Evolutionary conservation across 2,329 filamentous ascomycete genomes (phyloP).

Genomic region (Tolypocladium pustulatum): DNA sequence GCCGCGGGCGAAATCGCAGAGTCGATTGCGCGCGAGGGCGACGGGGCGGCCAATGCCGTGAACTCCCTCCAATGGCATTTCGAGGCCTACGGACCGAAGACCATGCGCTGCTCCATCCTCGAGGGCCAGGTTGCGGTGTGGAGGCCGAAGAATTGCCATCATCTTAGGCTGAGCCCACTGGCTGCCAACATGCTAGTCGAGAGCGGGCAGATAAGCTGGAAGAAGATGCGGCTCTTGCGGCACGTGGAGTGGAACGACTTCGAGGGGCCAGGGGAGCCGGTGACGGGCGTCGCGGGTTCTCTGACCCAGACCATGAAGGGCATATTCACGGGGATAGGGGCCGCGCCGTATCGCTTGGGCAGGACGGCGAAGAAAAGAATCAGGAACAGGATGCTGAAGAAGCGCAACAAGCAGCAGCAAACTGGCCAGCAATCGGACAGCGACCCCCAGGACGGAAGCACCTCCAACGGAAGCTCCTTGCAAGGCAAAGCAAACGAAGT

Average conservation of each 20-base stretch:
- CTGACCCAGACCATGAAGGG: constrained; percentile 47
- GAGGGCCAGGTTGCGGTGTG: constrained; percentile 54
- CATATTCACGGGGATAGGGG: constrained; percentile 51
- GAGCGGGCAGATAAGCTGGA: constrained; percentile 51
- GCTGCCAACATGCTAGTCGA: constrained; percentile 56
- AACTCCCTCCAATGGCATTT: constrained; percentile 54
- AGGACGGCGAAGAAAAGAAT: constrained; percentile 43
- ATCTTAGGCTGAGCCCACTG: constrained; percentile 48
- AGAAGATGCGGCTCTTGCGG: constrained; percentile 50
- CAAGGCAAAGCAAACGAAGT: background rate
- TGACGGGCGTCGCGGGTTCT: constrained; percentile 55
- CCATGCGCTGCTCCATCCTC: constrained; percentile 57
- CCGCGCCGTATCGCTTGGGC: constrained; percentile 51
- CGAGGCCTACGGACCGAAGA: constrained; percentile 35
- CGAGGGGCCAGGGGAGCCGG: constrained; percentile 62
- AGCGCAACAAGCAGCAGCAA: constrained; percentile 35
- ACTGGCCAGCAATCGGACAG: constrained; percentile 11
- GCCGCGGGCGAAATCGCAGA: constrained; percentile 50
- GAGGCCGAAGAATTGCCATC: constrained; percentile 47
- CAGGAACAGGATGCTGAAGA: constrained; percentile 31
- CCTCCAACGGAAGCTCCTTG: background rate
- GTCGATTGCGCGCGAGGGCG: constrained; percentile 51
- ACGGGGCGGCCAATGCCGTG: constrained; percentile 61
- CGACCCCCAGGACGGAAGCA: background rate
- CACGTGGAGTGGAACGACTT: constrained; percentile 71